Conservation (phyloP, 2,329 filamentous ascomycete species). For the Exophiala xenobiotica region DNA sequence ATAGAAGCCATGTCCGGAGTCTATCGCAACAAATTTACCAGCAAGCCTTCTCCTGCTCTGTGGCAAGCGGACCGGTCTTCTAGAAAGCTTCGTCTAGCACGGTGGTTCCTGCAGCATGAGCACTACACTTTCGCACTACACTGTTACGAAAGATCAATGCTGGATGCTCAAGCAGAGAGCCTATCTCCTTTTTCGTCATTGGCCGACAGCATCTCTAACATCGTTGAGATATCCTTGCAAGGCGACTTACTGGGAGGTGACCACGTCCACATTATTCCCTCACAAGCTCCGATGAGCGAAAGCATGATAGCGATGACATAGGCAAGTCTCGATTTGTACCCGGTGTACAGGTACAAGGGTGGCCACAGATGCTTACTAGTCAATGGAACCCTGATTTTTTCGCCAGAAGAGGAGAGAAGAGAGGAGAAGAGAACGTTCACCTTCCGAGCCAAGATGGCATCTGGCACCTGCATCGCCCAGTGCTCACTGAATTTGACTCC, state of each 20-base stretch:
- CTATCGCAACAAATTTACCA: constrained; percentile 9
- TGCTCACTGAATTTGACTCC: too few relatives aligned
- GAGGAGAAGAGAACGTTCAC: too few relatives aligned
- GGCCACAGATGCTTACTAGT: too few relatives aligned
- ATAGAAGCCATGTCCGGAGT: constrained; percentile 12
- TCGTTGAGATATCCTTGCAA: neutral
- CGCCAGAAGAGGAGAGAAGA: too few relatives aligned
- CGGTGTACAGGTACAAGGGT: neutral
- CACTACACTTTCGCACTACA: constrained; percentile 18
- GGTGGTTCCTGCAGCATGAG: constrained; percentile 18
- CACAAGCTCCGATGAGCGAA: constrained; percentile 4
- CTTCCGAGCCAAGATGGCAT: too few relatives aligned
- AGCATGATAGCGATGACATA: neutral
- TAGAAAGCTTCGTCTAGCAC: constrained; percentile 3
- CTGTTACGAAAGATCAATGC: constrained; percentile 9
- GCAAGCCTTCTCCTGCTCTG: neutral
- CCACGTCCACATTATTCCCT: constrained; percentile 3
- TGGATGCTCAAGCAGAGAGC: neutral
- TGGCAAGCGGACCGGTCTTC: neutral
- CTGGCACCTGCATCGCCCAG: too few relatives aligned
- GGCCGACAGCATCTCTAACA: constrained; percentile 10
- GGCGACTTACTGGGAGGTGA: too few relatives aligned
- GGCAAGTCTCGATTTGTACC: neutral
- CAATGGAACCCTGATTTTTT: too few relatives aligned
- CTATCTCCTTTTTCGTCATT: too few relatives aligned